Percentiles rank a stretch among this genome's conserved stretches.
phyloP scores from a whole-genome alignment of 768 basidiomycete genomes.

The Exidia glandulosa region DNA sequence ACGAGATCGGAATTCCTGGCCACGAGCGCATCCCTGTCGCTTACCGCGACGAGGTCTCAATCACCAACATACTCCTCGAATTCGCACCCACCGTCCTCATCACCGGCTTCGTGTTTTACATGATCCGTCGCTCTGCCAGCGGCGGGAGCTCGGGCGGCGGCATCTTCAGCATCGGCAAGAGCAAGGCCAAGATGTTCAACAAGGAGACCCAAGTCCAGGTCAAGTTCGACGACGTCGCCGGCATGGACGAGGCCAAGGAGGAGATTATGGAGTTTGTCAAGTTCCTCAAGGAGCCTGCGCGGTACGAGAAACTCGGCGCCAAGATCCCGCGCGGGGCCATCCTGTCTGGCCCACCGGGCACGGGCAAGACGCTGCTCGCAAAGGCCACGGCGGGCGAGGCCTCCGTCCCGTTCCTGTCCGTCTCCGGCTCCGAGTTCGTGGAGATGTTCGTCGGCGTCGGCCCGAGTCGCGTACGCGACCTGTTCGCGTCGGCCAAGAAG shows the following conservation, averaged over 20 bases:
- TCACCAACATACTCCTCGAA: slow-evolving; percentile 68
- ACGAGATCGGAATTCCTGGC: slow-evolving; percentile 82
- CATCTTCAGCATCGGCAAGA: slow-evolving; percentile 96
- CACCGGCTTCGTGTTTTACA: slow-evolving; percentile 80
- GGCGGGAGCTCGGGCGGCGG: slow-evolving; percentile 64
- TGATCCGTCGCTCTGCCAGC: slow-evolving; percentile 59
- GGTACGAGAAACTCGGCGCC: slow-evolving; percentile 92
- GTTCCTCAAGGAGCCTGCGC: slow-evolving; percentile 90
- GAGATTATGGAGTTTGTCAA: slow-evolving; percentile 99
- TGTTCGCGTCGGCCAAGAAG: slow-evolving; percentile 96
- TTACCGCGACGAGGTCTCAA: slow-evolving; percentile 90
- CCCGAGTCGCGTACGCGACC: slow-evolving; percentile 90
- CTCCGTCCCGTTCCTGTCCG: slow-evolving; percentile 93
- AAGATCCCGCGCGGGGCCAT: slow-evolving; percentile 96
- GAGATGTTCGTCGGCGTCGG: slow-evolving; percentile 99
- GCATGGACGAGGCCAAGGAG: slow-evolving; percentile 99
- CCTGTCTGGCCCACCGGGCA: slow-evolving; percentile 91
- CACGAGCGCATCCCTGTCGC: slow-evolving; percentile 93
- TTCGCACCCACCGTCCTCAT: slow-evolving; percentile 93
- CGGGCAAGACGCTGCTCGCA: slow-evolving; percentile 94
- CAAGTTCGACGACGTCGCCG: slow-evolving; percentile 94
- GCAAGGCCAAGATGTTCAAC: slow-evolving; percentile 89
- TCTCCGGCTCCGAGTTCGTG: slow-evolving; percentile 97
- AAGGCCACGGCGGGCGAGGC: slow-evolving; percentile 99
- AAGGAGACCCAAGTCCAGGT: slow-evolving; percentile 90